Conservation (phyloP, 257 asterid genomes). For the Salvia miltiorrhiza region DNA sequence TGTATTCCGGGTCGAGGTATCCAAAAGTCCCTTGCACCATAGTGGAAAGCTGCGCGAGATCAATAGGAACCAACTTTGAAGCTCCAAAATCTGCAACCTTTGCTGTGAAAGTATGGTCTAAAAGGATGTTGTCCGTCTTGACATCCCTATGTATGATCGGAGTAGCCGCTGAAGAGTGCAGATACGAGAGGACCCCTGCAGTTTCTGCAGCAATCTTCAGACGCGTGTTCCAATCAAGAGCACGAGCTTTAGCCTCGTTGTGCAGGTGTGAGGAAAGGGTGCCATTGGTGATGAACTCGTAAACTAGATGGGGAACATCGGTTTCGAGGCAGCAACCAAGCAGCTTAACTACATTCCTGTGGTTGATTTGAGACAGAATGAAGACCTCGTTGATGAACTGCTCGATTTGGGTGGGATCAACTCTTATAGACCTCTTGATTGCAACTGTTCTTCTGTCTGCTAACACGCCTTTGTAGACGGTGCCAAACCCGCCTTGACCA, state of each 20-base stretch:
- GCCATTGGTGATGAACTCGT: constrained; percentile 26
- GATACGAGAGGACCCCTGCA: constrained; percentile 35
- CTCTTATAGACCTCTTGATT: constrained; percentile 26
- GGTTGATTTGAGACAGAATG: constrained; percentile 36
- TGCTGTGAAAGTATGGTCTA: constrained; percentile 22
- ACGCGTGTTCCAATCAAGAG: constrained; percentile 27
- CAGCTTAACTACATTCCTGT: not conserved
- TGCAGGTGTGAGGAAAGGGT: constrained; percentile 18
- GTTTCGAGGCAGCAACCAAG: constrained; percentile 34
- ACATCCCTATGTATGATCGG: constrained; percentile 48
- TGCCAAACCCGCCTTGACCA: constrained; percentile 32
- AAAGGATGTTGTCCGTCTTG: constrained; percentile 36
- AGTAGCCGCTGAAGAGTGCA: constrained; percentile 36
- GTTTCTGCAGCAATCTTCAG: constrained; percentile 34
- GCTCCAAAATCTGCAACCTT: not conserved
- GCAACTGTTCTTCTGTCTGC: constrained; percentile 17
- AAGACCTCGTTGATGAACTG: constrained; percentile 42
- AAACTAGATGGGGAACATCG: constrained; percentile 33
- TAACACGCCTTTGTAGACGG: constrained; percentile 21
- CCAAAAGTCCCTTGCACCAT: not conserved
- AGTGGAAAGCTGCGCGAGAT: not conserved
- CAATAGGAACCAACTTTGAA: not conserved
- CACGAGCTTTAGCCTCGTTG: not conserved
- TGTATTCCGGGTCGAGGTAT: not conserved
- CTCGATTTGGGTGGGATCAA: constrained; percentile 32